Conservation (phyloP, 805 yeast genomes). For the Ogataea methylovora region DNA sequence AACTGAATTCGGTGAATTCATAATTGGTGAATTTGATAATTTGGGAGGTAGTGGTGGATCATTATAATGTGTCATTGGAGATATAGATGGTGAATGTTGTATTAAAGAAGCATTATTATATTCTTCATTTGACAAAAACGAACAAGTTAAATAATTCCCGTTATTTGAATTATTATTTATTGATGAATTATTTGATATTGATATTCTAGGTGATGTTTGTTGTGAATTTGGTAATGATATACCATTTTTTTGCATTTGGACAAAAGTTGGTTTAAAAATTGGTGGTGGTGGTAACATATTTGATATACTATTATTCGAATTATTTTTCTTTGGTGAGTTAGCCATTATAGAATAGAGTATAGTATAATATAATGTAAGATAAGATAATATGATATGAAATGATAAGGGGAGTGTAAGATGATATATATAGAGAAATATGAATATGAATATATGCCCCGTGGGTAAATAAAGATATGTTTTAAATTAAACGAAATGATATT, state of each 20-base stretch:
- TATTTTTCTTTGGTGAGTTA: no score
- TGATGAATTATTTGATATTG: slow-evolving; percentile 1
- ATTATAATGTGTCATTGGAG: slow-evolving; percentile 20
- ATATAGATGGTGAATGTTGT: slow-evolving; percentile 24
- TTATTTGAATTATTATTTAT: slow-evolving; percentile 2
- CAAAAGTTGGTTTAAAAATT: slow-evolving; percentile 36
- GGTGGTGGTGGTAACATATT: slow-evolving; percentile 37
- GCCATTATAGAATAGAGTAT: no score
- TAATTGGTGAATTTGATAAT: not conserved
- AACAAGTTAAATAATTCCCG: slow-evolving; percentile 23
- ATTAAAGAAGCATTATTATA: slow-evolving; percentile 13
- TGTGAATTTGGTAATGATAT: not conserved
- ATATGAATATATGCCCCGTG: no score
- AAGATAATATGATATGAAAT: no score
- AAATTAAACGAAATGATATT: no score
- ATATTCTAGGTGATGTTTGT: not conserved
- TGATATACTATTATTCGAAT: not conserved
- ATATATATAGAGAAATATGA: no score
- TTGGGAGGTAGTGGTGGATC: slow-evolving; percentile 11
- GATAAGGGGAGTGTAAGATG: no score
- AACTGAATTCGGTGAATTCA: not conserved
- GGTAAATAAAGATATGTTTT: no score
- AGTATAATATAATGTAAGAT: no score
- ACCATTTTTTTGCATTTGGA: slow-evolving; percentile 33
- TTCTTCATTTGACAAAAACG: slow-evolving; percentile 21